phyloP scores from a whole-genome alignment of 2,329 filamentous ascomycete genomes.

The Tolypocladium guangdongense region DNA sequence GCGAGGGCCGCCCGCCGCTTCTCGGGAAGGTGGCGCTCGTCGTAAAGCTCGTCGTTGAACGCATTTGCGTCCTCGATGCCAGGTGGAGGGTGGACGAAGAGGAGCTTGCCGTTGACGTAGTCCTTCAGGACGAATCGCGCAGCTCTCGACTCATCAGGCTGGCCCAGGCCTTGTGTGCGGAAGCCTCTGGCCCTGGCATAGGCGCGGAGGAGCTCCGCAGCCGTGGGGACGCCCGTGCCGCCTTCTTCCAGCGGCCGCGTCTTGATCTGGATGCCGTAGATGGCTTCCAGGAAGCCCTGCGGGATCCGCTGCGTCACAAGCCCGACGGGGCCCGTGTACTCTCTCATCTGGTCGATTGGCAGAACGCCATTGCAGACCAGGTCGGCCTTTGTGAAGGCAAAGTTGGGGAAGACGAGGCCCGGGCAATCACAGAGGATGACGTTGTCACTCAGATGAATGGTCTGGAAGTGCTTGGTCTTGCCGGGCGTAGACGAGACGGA shows the following conservation, averaged over 20 bases:
- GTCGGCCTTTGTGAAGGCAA: slow-evolving; percentile 91
- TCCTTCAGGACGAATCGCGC: slow-evolving; percentile 88
- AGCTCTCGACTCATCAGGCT: slow-evolving; percentile 87
- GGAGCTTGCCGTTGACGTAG: slow-evolving; percentile 90
- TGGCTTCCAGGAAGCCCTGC: slow-evolving; percentile 75
- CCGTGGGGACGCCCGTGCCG: slow-evolving; percentile 76
- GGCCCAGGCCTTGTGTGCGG: slow-evolving; percentile 76
- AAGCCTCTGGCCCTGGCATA: slow-evolving; percentile 88
- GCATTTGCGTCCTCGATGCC: slow-evolving; percentile 55
- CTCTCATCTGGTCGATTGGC: slow-evolving; percentile 90
- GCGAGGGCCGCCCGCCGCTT: slow-evolving; percentile 62
- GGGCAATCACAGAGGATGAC: slow-evolving; percentile 96
- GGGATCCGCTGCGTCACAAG: slow-evolving; percentile 81
- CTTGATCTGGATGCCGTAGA: slow-evolving; percentile 86
- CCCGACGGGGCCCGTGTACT: slow-evolving; percentile 77
- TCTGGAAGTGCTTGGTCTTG: slow-evolving; percentile 99
- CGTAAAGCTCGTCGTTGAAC: slow-evolving; percentile 88
- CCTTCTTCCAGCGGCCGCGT: slow-evolving; percentile 80
- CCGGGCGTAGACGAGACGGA: slow-evolving; percentile 95
- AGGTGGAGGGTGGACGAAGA: slow-evolving; percentile 85
- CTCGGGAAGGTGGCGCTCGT: slow-evolving; percentile 67
- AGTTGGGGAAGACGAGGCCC: slow-evolving; percentile 97
- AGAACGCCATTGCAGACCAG: slow-evolving; percentile 91
- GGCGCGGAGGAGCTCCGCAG: slow-evolving; percentile 71
- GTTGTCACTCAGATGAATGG: slow-evolving; percentile 81